Conservation (phyloP, 176 grass and related monocot genomes). For the Rhynchospora tenuis region DNA sequence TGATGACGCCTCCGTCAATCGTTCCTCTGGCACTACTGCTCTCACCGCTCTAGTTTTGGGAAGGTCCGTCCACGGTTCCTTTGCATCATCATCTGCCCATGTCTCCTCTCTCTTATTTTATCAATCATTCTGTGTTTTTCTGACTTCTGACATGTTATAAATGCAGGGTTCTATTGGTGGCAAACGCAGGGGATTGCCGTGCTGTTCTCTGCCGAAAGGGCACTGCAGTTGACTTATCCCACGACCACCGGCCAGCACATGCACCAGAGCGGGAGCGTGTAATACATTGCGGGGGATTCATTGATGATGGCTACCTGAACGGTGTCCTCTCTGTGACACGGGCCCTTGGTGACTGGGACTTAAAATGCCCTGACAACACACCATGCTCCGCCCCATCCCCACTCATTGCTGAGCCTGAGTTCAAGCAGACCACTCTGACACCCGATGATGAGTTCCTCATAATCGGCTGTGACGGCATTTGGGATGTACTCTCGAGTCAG, state of each 20-base stretch:
- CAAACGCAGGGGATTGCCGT: slow-evolving; percentile 81
- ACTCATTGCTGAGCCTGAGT: slow-evolving; percentile 69
- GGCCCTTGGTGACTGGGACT: slow-evolving; percentile 85
- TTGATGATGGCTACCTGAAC: slow-evolving; percentile 78
- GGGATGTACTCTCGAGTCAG: slow-evolving; percentile 75
- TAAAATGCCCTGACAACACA: slow-evolving; percentile 51
- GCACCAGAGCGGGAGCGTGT: slow-evolving; percentile 48
- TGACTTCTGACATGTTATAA: not conserved
- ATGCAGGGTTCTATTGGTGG: slow-evolving; percentile 66
- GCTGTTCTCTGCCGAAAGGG: slow-evolving; percentile 82
- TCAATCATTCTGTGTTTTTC: not conserved
- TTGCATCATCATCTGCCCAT: not conserved
- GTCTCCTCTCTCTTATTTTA: not conserved
- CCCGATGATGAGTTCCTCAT: slow-evolving; percentile 77
- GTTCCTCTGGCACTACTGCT: slow-evolving; percentile 79
- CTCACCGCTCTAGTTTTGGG: slow-evolving; percentile 67
- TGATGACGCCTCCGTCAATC: slow-evolving; percentile 45
- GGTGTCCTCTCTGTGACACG: slow-evolving; percentile 74
- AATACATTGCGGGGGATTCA: slow-evolving; percentile 49
- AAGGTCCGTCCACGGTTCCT: slow-evolving; percentile 29
- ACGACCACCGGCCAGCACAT: slow-evolving; percentile 59
- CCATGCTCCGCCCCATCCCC: slow-evolving; percentile 27
- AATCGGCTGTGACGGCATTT: slow-evolving; percentile 71
- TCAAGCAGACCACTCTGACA: slow-evolving; percentile 32
- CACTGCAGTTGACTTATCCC: slow-evolving; percentile 60